Evolutionary conservation across 2,329 filamentous ascomycete genomes (phyloP), one percentile per base, ranked within the genome.

Genomic region (Xylariaceae sp.): DNA sequence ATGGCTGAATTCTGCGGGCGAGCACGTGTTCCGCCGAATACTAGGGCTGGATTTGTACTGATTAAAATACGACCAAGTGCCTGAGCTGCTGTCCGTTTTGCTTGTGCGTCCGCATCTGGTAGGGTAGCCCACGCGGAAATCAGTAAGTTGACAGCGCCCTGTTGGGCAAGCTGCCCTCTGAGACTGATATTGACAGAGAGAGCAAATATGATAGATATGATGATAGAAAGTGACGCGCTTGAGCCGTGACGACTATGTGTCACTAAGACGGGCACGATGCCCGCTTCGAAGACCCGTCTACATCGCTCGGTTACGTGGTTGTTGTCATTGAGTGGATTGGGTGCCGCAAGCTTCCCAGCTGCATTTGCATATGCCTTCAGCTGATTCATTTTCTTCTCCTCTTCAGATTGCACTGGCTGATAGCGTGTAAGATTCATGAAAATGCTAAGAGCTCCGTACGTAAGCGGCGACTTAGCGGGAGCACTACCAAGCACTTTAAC

Each of bases 281-380:
- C 90, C 0, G 88, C 87, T 24, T 93, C 86, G 54, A 97, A 89
- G 10, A 97, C 81, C 9, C 81, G 82, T 67, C 83, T 85, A 71
- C 93, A 97, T 20, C 94, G 85, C 55, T 81, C 80, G 13, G 83
- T 79, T 27, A 96, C 92, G 60, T 89, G 85, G 2, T 86, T 79
- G 52, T 96, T 87, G 56, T 92, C 84, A 52, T 94, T 87, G 0
- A 95, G 77, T 6, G 84, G 83, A 66, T 92, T 84, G 0, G 81
- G 77, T 2, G 80, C 75, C 0, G 78, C 70, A n/a, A 81, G 68
- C 56, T 83, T 82, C 65, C 91, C 92, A 4, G 86, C 86, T 0
- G 91, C 89, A 67, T 96, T 91, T 11, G 94, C 94, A 65, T 97
- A 99, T 2, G 92, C 91, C 76, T 96, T 97, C 37, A 99, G 81